Percentiles rank a stretch among this genome's conserved stretches.
Evolutionary conservation across 345 rosid genomes (phyloP).

Genomic region (Hibiscus tridactylites): DNA sequence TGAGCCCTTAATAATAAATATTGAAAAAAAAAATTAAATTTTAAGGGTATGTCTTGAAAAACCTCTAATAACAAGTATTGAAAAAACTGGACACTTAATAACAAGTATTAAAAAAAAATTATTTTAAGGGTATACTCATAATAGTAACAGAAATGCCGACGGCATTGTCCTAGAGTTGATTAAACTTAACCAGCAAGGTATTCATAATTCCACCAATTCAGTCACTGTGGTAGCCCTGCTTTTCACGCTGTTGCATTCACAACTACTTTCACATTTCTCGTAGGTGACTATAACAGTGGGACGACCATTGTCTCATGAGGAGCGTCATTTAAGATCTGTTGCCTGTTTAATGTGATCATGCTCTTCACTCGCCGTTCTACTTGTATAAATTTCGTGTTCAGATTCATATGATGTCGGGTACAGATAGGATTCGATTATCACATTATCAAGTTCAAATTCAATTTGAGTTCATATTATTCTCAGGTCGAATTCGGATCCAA

Average conservation of each 20-base stretch:
- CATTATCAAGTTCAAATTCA: too few relatives aligned
- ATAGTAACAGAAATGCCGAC: slow-evolving; percentile 59
- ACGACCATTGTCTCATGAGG: slow-evolving; percentile 42
- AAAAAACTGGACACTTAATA: too few relatives aligned
- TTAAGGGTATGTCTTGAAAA: too few relatives aligned
- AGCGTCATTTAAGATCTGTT: slow-evolving; percentile 59
- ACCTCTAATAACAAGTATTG: too few relatives aligned
- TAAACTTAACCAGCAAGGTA: slow-evolving; percentile 70
- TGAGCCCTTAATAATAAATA: too few relatives aligned
- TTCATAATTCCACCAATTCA: slow-evolving; percentile 80
- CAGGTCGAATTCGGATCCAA: too few relatives aligned
- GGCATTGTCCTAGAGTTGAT: slow-evolving; percentile 75
- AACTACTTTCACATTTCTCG: slow-evolving; percentile 76
- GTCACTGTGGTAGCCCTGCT: slow-evolving; percentile 85
- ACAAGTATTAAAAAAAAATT: too few relatives aligned
- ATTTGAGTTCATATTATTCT: too few relatives aligned
- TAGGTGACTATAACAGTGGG: slow-evolving; percentile 54
- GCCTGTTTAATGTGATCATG: slow-evolving; percentile 55
- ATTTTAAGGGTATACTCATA: slow-evolving; percentile 20
- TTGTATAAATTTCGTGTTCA: slow-evolving; percentile 59
- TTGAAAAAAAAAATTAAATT: too few relatives aligned
- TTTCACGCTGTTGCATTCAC: slow-evolving; percentile 93
- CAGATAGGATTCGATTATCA: too few relatives aligned
- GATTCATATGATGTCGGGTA: too few relatives aligned
- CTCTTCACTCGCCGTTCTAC: slow-evolving; percentile 86